phyloP scores from a whole-genome alignment of 352 stramenopile genomes.

The Pythium oligandrum region DNA sequence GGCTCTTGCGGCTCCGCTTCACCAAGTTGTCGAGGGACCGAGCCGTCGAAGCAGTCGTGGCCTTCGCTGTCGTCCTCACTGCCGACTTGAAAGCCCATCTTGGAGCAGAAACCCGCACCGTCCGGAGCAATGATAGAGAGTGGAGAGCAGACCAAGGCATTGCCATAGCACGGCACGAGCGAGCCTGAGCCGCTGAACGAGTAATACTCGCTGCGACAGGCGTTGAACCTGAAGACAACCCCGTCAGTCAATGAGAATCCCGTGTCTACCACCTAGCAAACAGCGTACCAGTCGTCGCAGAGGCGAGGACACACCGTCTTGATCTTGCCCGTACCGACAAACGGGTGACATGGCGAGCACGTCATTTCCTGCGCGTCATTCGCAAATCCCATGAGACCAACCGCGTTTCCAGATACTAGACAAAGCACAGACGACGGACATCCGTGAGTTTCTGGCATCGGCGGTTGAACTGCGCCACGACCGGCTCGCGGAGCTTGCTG shows the following conservation, averaged over 20 bases:
- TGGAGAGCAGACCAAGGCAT: constrained; percentile 75
- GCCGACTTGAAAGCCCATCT: constrained; percentile 81
- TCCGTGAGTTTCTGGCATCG: constrained; percentile 61
- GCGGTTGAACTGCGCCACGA: constrained; percentile 68
- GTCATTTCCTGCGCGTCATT: constrained; percentile 52
- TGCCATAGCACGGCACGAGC: constrained; percentile 75
- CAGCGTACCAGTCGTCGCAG: constrained; percentile 63
- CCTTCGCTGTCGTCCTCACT: constrained; percentile 59
- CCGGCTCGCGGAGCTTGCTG: constrained; percentile 76
- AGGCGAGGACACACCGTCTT: constrained; percentile 66
- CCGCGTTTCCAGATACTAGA: not conserved
- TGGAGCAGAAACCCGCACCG: constrained; percentile 59
- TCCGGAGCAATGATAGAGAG: constrained; percentile 49
- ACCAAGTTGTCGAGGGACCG: constrained; percentile 50
- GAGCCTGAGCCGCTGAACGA: constrained; percentile 49
- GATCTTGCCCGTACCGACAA: constrained; percentile 72
- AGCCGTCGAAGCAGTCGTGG: constrained; percentile 80
- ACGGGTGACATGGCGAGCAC: constrained; percentile 76
- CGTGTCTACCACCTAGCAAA: not conserved
- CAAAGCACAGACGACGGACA: constrained; percentile 18
- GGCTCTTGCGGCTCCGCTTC: constrained; percentile 52
- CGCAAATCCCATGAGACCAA: not conserved
- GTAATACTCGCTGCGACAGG: constrained; percentile 76
- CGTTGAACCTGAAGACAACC: constrained; percentile 24
- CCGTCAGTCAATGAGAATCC: too few relatives aligned